A percentile compares a stretch with the other conserved stretches of the same genome.
Conservation (phyloP, 129 eudicot species). For the Apium graveolens region DNA sequence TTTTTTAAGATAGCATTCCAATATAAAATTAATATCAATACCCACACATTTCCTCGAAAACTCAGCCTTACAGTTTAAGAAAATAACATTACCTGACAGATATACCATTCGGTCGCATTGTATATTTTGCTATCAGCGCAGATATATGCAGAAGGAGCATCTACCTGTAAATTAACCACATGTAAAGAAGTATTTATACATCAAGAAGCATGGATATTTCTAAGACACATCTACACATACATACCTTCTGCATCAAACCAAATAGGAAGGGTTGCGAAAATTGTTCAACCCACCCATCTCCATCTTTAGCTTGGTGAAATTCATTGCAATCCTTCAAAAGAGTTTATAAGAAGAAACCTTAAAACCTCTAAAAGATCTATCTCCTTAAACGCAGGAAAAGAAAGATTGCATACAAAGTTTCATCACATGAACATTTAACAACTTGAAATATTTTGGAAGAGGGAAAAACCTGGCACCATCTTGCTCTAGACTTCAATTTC, state of each 20-base stretch:
- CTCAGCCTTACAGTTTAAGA: background rate
- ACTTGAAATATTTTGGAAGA: conserved; percentile 19
- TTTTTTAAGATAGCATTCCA: background rate
- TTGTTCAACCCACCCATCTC: conserved; percentile 98
- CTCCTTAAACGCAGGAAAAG: background rate
- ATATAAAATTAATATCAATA: background rate
- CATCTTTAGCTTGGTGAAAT: conserved; percentile 60
- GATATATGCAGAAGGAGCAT: conserved; percentile 71
- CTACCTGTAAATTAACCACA: conserved; percentile 49
- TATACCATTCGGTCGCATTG: conserved; percentile 92
- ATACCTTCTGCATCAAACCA: conserved; percentile 80
- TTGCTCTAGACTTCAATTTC: conserved; percentile 44
- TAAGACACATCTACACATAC: conserved; percentile 4
- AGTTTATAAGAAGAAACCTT: background rate
- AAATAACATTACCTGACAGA: conserved; percentile 65
- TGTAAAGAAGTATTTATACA: background rate
- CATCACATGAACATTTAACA: background rate
- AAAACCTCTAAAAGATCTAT: too few species aligned
- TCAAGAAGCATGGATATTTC: background rate
- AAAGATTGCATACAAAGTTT: background rate
- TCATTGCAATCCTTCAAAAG: conserved; percentile 53
- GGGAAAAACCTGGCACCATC: conserved; percentile 64
- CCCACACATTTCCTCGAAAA: background rate
- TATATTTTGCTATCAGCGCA: conserved; percentile 89
- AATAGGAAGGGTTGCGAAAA: conserved; percentile 83